Evolutionary conservation across 2,329 filamentous ascomycete genomes (phyloP), one percentile per base, ranked within the genome.

Genomic region (Monosporascus ibericus): DNA sequence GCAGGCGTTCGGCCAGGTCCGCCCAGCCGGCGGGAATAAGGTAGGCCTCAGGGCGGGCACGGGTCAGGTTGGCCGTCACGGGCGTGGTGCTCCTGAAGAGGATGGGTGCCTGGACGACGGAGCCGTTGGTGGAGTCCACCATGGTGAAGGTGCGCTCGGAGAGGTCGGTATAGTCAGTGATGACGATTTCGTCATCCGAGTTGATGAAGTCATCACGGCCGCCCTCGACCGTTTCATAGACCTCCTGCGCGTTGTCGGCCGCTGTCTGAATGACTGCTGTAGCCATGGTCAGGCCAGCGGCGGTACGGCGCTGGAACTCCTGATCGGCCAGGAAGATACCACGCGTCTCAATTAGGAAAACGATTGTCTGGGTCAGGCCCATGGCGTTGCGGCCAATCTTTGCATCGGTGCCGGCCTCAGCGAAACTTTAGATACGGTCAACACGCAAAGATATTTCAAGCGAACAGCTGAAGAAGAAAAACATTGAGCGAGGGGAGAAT

Each of bases 261-360:
- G 61, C 61, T 48, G 61, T 58, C 25, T 65, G 58, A n/a, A 65
- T 47, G 5, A 64, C 57, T 49, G 58, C 55, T 39, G 59, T 52
- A 6, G 62, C 58, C 63, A 63, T 64, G 20, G 54, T 60, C 25
- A 64, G 47, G 20, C 59, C 60, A n/a, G 63, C 61, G 3, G 63
- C 55, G 8, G 62, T 60, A 5, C 61, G 58, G 11, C 63, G 54
- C 54, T 62, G 60, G 48, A 63, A 65, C 42, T 65, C 60, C 52
- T 65, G 63, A 25, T 63, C 57, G 44, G 58, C 63, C 2, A 64
- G 56, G 20, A 60, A 52, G 22, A 65, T 65, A 6, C 63, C 63
- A 6, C 63, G 55, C 14, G 60, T 58, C 48, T 65, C 63, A 30
- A 57, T 59, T 5, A 65, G 58, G 38, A 65, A 61, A 9, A 52